Percentiles rank a stretch among this genome's conserved stretches.
Evolutionary conservation across 345 rosid genomes (phyloP).

Genomic region (Raphanus raphanistrum): DNA sequence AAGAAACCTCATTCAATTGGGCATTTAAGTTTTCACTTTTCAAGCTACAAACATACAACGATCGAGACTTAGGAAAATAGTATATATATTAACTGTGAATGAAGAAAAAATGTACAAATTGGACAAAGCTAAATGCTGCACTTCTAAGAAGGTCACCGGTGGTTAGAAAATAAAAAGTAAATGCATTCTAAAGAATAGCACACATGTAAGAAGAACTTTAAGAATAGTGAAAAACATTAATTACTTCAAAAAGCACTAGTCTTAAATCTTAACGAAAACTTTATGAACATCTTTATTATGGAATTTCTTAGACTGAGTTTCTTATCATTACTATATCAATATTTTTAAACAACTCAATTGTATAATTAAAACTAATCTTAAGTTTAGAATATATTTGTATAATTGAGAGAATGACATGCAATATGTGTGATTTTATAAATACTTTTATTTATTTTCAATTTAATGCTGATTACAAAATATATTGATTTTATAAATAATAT

Average conservation of each 20-base stretch:
- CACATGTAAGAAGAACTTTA: not conserved
- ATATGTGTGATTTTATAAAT: no score
- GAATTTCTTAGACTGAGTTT: no score
- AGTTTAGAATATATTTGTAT: no score
- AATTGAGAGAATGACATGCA: no score
- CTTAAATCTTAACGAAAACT: not conserved
- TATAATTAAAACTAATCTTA: no score
- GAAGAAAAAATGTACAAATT: not conserved
- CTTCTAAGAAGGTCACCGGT: not conserved
- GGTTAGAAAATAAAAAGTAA: not conserved
- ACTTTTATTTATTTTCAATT: no score
- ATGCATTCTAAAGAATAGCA: not conserved
- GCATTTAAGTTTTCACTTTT: constrained; percentile 15
- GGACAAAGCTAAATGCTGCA: not conserved
- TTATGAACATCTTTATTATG: not conserved
- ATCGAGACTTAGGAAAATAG: constrained; percentile 9
- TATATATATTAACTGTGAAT: not conserved
- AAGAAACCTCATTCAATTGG: constrained; percentile 36
- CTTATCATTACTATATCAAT: no score
- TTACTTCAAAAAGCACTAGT: not conserved
- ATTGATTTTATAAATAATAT: no score
- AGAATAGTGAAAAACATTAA: not conserved
- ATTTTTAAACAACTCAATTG: no score
- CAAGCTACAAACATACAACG: constrained; percentile 4
- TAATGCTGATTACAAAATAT: no score